phyloP scores from a whole-genome alignment of 2,329 filamentous ascomycete genomes.

The Esteya vermicola region DNA sequence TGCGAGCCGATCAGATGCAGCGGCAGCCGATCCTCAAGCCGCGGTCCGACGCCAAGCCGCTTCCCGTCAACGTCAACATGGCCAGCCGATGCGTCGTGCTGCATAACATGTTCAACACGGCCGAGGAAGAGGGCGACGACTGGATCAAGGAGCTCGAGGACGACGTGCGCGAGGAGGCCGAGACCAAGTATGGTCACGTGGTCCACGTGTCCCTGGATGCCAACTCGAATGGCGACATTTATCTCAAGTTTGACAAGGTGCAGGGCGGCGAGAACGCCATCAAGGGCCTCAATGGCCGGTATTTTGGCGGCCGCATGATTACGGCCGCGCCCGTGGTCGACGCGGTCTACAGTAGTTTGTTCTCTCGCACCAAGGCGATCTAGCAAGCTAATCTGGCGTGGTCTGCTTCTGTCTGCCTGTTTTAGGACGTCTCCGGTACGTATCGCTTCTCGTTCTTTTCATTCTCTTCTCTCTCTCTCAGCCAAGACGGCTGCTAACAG shows the following conservation, averaged over 20 bases:
- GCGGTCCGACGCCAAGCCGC: conserved; percentile 58
- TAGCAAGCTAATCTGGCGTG: conserved; percentile 41
- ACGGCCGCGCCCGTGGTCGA: conserved; percentile 93
- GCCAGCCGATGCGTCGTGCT: conserved; percentile 88
- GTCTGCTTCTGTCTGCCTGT: conserved; percentile 14
- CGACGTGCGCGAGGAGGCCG: conserved; percentile 85
- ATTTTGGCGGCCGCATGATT: conserved; percentile 86
- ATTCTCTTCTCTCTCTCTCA: background rate
- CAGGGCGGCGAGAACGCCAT: conserved; percentile 94
- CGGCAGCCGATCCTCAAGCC: conserved; percentile 62
- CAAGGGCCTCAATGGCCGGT: conserved; percentile 92
- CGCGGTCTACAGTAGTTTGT: conserved; percentile 95
- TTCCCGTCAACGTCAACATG: conserved; percentile 64
- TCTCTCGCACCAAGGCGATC: conserved; percentile 72
- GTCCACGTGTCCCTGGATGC: conserved; percentile 93
- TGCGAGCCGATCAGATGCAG: too few relatives aligned
- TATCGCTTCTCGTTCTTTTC: background rate
- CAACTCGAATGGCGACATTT: conserved; percentile 91
- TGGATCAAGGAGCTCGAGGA: conserved; percentile 93
- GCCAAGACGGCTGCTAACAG: background rate
- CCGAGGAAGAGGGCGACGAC: conserved; percentile 74
- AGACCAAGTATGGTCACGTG: conserved; percentile 90
- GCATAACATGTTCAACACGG: conserved; percentile 87
- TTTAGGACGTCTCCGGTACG: conserved; percentile 30
- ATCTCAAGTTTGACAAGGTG: conserved; percentile 94